Base-by-base conservation (phyloP, 306 rosid species). In the Albizia julibrissin region DNA sequence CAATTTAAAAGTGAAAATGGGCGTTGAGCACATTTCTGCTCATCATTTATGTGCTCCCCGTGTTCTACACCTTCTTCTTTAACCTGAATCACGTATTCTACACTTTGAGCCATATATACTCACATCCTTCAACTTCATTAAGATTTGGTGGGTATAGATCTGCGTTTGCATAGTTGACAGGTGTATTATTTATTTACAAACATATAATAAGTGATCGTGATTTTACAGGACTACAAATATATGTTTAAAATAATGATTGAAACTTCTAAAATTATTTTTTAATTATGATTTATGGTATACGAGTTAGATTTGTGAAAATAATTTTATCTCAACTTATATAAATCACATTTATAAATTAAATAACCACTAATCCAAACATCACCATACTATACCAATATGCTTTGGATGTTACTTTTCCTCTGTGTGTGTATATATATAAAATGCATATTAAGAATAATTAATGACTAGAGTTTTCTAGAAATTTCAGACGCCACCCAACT, bases 381-480 rank as follows among this genome's bases (percentile, higher is more conserved):
- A n/a, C n/a, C n/a, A n/a, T 3, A 5, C 58, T 15, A 50, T 21
- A 24, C 61, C 61, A 52, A 7, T 14, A 29, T 64, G 69, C 40
- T 14, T 27, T 37, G 26, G 10, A 62, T 59, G 16, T 62, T 5
- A 44, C 13, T 14, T 13, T 37, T 21, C 67, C 13, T 12, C 37
- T 26, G 21, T 8, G 18, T 62, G 9, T 58, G 3, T 26, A 29
- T 61, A 58, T 11, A 58, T 24, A 54, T 54, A n/a, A n/a, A n/a
- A 21, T 22, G 15, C 31, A 22, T 58, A 58, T 21, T 52, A 19
- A 52, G 19, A 5, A 21, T n/a, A 19, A 7, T 1, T 16, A 29
- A 18, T 15, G 44, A 9, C 24, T 14, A 39, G 54, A 61, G 44
- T 70, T 42, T 58, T 64, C 85, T 80, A 72, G 82, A 85, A 72